Evolutionary conservation across 2,329 filamentous ascomycete genomes (phyloP).

Genomic region (Pseudopyricularia cyperi): DNA sequence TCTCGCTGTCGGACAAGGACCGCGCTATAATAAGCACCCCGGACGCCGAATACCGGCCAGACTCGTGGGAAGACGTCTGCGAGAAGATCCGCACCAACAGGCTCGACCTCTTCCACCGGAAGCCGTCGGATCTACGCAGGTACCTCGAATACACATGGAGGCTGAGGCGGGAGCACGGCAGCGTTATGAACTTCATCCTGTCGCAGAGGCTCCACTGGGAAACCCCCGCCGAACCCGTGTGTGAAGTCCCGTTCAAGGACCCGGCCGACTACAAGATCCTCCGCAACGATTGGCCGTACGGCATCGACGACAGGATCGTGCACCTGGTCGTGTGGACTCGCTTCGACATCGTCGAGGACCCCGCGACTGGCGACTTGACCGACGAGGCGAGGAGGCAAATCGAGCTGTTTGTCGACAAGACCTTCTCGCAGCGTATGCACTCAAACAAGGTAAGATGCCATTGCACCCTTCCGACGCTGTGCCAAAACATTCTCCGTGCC

Average conservation of each 20-base stretch:
- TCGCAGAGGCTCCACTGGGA: constrained; percentile 58
- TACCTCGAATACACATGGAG: constrained; percentile 60
- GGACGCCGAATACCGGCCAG: constrained; percentile 49
- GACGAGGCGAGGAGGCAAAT: constrained; percentile 49
- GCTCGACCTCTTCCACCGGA: constrained; percentile 63
- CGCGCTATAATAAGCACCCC: constrained; percentile 54
- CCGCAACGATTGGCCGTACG: constrained; percentile 92
- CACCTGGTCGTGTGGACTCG: constrained; percentile 93
- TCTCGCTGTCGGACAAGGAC: constrained; percentile 53
- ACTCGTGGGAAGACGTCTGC: constrained; percentile 59
- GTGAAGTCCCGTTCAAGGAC: constrained; percentile 26
- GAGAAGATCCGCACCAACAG: constrained; percentile 50
- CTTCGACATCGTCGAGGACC: constrained; percentile 62
- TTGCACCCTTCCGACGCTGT: neutral
- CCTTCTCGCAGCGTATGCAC: constrained; percentile 44
- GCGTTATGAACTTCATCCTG: constrained; percentile 66
- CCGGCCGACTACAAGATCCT: constrained; percentile 57
- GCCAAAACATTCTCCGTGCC: no score
- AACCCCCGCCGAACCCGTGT: constrained; percentile 20
- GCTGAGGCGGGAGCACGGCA: constrained; percentile 56
- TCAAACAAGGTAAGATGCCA: constrained; percentile 36
- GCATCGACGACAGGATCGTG: constrained; percentile 61
- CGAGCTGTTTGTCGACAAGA: constrained; percentile 54
- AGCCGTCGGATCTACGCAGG: constrained; percentile 63
- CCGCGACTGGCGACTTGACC: constrained; percentile 52